Base-by-base conservation (phyloP, 1,284 basidiomycete genomes). In the Agaricales sp. region DNA sequence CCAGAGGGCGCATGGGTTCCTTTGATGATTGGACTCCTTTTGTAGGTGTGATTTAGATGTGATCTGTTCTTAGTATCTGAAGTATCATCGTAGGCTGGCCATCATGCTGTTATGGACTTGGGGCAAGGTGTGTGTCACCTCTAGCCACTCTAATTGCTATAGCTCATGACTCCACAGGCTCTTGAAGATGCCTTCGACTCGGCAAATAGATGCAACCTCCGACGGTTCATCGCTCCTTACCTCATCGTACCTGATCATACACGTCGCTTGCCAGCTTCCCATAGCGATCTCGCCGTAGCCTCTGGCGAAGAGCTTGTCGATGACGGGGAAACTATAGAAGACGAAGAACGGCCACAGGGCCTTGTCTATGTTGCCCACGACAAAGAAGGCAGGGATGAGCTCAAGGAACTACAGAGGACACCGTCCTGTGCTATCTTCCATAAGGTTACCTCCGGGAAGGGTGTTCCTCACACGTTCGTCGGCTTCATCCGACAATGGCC, bases 1-100 rank as follows among this genome's bases (percentile, higher is more conserved):
- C 79, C 80, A 0, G 62, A 69, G 14, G 79, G 80, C 16, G 80
- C 77, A 2, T 82, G 79, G 78, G 78, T 81, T 3, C 77, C 80
- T 0, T 66, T 83, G 4, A 69, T 72, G 60, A 70, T 82, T 35
- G 80, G 79, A 11, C 26, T 62, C 1, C 58, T 78, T 13, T 56
- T 81, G 71, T 75, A 52, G 51, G 72, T 58, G 6, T 19, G 21
- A 6, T 45, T 43, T 45, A 12, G 25, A 45, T 52, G 21, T 44
- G 23, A 13, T 30, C 19, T 47, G 44, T 25, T 26, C 39, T 11
- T 20, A 38, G 8, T 19, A 3, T 24, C 21, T 23, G 23, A 49
- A 46, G n/a, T 44, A 14, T n/a, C 24, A 23, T 48, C 12, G 24
- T 48, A 75, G 73, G 12, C 57, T 69, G 45, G 25, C 60, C 1